Base-by-base conservation (phyloP, 768 basidiomycete genomes). In the Lactarius hatsudake region DNA sequence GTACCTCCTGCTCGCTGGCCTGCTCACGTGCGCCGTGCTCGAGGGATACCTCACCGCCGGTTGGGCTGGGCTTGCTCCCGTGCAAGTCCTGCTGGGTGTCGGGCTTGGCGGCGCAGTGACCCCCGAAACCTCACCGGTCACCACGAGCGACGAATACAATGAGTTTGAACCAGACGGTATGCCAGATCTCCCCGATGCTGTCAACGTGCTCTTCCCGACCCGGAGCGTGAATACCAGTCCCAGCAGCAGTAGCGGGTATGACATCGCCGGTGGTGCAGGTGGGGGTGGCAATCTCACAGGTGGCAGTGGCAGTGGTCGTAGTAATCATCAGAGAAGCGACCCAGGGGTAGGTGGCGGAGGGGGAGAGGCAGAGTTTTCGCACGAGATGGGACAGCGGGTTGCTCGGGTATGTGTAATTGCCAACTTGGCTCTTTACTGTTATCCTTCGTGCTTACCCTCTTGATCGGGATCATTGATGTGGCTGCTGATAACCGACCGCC, bases 11-110 rank as follows among this genome's bases (percentile, higher is more conserved):
- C 80, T 94, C 18, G 85, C 85, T 0, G 87, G 90, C 2, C 78
- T 96, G 28, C 79, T 93, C 34, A 92, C 92, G 6, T 84, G 93
- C n/a, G 91, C 91, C 0, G 89, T 87, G 23, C 77, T 95, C 61
- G 92, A 96, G 73, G 93, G 93, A 0, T 95, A 94, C 73, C 81
- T 94, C 55, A 87, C 86, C 1, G 88, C 86, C 12, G 88, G 89
- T 0, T 96, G 93, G 93, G 83, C 81, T 34, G 92, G 93, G 0
- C 77, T 84, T 1, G 83, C 86, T 45, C 86, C 88, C 6, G 82
- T 87, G 12, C 88, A 91, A 72, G 85, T 88, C 66, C 76, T 95
- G 63, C 76, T 94, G 58, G 86, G 87, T 2, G 83, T 94, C 28
- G 93, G 93, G 1, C 76, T 90, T 54, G 85, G 86, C 48, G 58